Conservation (phyloP, 2,329 filamentous ascomycete genomes). For the Emericellopsis atlantica region DNA sequence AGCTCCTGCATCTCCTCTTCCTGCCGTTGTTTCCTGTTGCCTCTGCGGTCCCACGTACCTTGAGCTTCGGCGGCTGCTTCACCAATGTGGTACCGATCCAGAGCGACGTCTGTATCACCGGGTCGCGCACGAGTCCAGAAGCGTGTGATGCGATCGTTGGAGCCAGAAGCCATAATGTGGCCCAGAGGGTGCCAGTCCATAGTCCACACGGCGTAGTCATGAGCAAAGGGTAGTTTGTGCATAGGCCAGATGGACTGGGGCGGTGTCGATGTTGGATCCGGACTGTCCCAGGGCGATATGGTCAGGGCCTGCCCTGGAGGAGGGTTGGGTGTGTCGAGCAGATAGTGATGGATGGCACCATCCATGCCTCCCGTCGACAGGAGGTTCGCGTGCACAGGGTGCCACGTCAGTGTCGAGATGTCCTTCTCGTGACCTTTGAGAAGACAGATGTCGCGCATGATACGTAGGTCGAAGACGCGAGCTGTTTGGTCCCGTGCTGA, state of each 20-base stretch:
- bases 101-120: slow-evolving; percentile 72
- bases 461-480: slow-evolving; percentile 85
- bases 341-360: slow-evolving; percentile 81
- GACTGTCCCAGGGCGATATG: slow-evolving; percentile 71
- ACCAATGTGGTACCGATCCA: slow-evolving; percentile 91
- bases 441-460: slow-evolving; percentile 96
- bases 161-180: slow-evolving; percentile 88
- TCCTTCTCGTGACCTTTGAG: slow-evolving; percentile 94
- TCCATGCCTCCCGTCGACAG: slow-evolving; percentile 86
- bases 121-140: slow-evolving; percentile 92
- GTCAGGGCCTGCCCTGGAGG: slow-evolving; percentile 60
- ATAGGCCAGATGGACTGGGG: slow-evolving; percentile 88
- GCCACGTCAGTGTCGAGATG: slow-evolving; percentile 84
- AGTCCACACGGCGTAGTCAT: slow-evolving; percentile 94
- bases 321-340: slow-evolving; percentile 89
- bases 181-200: slow-evolving; percentile 96
- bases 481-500: slow-evolving; percentile 89
- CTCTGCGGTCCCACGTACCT: slow-evolving; percentile 83
- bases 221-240: slow-evolving; percentile 75
- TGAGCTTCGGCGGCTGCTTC: slow-evolving; percentile 86
- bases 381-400: slow-evolving; percentile 80
- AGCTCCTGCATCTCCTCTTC: slow-evolving; percentile 91
- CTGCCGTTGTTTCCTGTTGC: slow-evolving; percentile 64
- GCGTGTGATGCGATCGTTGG: slow-evolving; percentile 89
- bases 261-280: slow-evolving; percentile 66